Base-by-base conservation (phyloP, 129 eudicot genomes). In the Helichrysum umbraculigerum region DNA sequence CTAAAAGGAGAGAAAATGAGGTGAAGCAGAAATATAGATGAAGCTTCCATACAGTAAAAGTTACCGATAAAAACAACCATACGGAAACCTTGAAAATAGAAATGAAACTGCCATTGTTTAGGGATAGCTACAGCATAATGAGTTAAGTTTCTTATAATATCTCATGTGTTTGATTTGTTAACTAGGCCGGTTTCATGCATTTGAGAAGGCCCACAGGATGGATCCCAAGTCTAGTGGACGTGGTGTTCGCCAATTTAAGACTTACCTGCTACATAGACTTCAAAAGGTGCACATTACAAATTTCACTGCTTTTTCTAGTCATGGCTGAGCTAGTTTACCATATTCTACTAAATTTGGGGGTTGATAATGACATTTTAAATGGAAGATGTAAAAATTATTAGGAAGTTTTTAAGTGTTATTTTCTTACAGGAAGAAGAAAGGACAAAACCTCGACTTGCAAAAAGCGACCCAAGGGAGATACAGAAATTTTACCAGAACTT, bases 151-250 rank as follows among this genome's bases (percentile, higher is more conserved):
- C 41, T 67, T 29, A 47, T 80, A 66, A 67, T 28, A 4, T 42
- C 58, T 35, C 61, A 19, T 73, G 51, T 44, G 12, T 79, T 63
- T 72, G 16, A 70, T 86, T 32, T 44, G 74, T 84, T 61, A 28
- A 78, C 71, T 74, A 95, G 99, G 99, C 66, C 97, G 97, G 37
- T 91, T 95, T 77, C 97, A 91, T 87, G 99, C 99, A 66, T 87
- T 95, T 76, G 99, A 95, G 85, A 95, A 81, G 85, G 97, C 97
- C 71, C 99, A 95, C 81, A 76, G 83, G 76, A 89, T 87, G 99
- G 99, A 95, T 77, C 89, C 92, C 41, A 87, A 81, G 25, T 91
- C 97, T 63, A 95, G 76, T 82, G 97, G 99, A 41, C 90, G 99
- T 20, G 96, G 97, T 59, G 96, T 91, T 77, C 92, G 99, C 47